A percentile compares a stretch with the other conserved stretches of the same genome.
These are phyloP conservation scores for Zymoseptoria tritici DNA, from an alignment of 2,329 filamentous ascomycete genomes.

Conservation along the genomic window DNA sequence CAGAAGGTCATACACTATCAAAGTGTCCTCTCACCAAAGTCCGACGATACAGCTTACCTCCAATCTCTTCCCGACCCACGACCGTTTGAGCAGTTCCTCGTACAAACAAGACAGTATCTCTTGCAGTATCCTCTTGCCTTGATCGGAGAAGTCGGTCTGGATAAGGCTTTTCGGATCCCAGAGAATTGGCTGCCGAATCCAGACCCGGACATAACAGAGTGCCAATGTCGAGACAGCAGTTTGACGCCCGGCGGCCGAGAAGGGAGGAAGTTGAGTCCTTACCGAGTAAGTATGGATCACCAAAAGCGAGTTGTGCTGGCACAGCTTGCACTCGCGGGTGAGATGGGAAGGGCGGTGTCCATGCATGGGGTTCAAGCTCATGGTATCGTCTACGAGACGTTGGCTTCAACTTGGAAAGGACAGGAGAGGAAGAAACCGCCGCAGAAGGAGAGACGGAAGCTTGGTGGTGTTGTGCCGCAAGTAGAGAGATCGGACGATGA, in stretches of 20 bases:
- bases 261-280: conserved; percentile 58
- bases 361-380: conserved; percentile 72
- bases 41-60: conserved; percentile 46
- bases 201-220: not conserved
- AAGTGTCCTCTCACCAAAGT: conserved; percentile 53
- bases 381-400: conserved; percentile 58
- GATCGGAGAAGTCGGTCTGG: conserved; percentile 70
- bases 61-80: conserved; percentile 52
- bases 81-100: conserved; percentile 52
- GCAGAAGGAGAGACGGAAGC: conserved; percentile 45
- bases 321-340: conserved; percentile 65
- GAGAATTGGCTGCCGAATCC: conserved; percentile 44
- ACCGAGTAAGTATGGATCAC: conserved; percentile 61
- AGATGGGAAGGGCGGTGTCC: conserved; percentile 57
- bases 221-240: conserved; percentile 34
- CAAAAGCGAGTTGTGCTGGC: conserved; percentile 59
- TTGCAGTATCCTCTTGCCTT: conserved; percentile 55
- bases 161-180: conserved; percentile 70
- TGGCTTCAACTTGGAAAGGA: conserved; percentile 62
- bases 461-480: conserved; percentile 10
- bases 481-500: no score
- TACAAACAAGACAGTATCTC: conserved; percentile 50
- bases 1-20: conserved; percentile 55
- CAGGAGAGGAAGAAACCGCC: conserved; percentile 57
- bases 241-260: conserved; percentile 65